Evolutionary conservation across 2,329 filamentous ascomycete genomes (phyloP).

Genomic region (Xenoacremonium recifei): DNA sequence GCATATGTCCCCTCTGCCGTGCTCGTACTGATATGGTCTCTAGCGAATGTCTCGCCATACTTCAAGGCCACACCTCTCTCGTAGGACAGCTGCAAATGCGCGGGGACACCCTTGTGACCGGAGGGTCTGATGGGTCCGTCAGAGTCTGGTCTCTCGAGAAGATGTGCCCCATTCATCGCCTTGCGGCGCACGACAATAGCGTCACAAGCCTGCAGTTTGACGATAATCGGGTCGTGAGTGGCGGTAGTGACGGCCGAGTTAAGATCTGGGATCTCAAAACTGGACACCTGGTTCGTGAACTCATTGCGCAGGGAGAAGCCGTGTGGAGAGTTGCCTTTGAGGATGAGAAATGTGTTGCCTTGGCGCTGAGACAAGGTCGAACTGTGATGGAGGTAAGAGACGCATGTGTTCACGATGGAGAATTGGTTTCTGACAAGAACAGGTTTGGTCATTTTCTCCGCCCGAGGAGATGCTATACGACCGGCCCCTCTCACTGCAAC

Average conservation of each 20-base stretch:
- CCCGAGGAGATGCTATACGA: constrained; percentile 67
- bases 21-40: constrained; percentile 30
- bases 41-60: constrained; percentile 79
- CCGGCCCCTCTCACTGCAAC: constrained; percentile 48
- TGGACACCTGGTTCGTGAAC: constrained; percentile 83
- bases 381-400: constrained; percentile 95
- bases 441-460: constrained; percentile 96
- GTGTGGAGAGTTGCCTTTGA: constrained; percentile 99
- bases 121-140: constrained; percentile 93
- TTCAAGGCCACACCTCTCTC: constrained; percentile 95
- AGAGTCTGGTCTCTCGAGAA: constrained; percentile 92
- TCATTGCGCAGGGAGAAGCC: constrained; percentile 87
- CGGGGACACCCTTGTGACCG: constrained; percentile 90
- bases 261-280: constrained; percentile 98
- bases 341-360: constrained; percentile 95
- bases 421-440: constrained; percentile 26
- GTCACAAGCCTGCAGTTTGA: constrained; percentile 98
- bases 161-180: constrained; percentile 87
- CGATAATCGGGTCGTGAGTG: constrained; percentile 90
- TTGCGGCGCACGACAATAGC: constrained; percentile 97
- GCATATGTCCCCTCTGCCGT: background rate
- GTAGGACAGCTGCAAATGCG: constrained; percentile 97
- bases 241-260: constrained; percentile 94
- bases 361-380: constrained; percentile 79
- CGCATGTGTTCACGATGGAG: background rate